These are phyloP conservation scores for Russula ochroleuca DNA, from an alignment of 768 basidiomycete genomes.

Conservation along the genomic window DNA sequence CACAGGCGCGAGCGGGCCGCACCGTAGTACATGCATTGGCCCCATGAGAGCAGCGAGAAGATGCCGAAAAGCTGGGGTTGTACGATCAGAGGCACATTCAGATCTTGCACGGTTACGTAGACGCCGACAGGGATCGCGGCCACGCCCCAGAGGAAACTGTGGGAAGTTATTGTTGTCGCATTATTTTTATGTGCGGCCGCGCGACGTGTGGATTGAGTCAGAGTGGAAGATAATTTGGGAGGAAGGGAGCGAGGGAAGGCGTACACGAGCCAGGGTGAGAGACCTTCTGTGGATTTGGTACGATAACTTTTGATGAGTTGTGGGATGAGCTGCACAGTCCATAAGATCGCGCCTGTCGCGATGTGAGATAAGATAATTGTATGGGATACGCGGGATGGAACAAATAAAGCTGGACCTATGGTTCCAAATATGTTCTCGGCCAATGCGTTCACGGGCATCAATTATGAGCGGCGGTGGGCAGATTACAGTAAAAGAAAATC, in stretches of 20 bases:
- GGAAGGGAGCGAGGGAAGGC: neutral
- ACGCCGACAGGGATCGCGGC: slow-evolving; percentile 59
- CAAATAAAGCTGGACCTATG: neutral
- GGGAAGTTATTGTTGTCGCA: neutral
- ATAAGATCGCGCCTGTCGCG: slow-evolving; percentile 55
- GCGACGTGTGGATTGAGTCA: no score
- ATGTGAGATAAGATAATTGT: no score
- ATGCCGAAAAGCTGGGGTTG: slow-evolving; percentile 64
- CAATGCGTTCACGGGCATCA: slow-evolving; percentile 47
- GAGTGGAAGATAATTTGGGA: no score
- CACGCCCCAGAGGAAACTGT: slow-evolving; percentile 58
- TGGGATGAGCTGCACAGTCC: slow-evolving; percentile 64
- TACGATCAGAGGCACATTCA: slow-evolving; percentile 69
- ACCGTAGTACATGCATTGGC: slow-evolving; percentile 70
- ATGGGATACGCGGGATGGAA: no score
- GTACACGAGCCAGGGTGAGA: slow-evolving; percentile 65
- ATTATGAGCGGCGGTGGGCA: neutral
- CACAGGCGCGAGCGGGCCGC: slow-evolving; percentile 37
- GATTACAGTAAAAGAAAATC: no score
- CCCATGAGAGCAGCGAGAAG: slow-evolving; percentile 58
- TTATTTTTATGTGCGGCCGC: no score
- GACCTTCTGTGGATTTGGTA: slow-evolving; percentile 60
- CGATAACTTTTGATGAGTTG: slow-evolving; percentile 65
- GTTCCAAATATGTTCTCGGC: slow-evolving; percentile 70
- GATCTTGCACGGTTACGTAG: slow-evolving; percentile 57